phyloP scores from a whole-genome alignment of 2,329 filamentous ascomycete genomes.

The Clarireedia sp. region DNA sequence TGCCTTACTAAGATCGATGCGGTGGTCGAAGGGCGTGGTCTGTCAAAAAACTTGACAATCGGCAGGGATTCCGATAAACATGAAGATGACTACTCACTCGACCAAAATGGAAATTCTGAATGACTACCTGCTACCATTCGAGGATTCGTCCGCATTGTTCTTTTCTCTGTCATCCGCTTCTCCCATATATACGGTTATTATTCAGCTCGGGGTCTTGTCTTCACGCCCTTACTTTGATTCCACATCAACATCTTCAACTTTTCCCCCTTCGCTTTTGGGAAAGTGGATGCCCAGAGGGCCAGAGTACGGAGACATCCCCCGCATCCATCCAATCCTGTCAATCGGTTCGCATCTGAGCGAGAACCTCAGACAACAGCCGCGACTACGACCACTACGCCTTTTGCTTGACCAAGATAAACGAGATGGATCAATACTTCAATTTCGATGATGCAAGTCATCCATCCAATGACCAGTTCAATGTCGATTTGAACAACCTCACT shows the following conservation, averaged over 20 bases:
- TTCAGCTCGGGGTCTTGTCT: neutral
- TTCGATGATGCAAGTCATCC: slow-evolving; percentile 42
- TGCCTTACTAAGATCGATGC: too few relatives aligned
- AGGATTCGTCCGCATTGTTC: neutral
- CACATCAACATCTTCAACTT: neutral
- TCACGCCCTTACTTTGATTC: slow-evolving; percentile 21
- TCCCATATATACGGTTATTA: slow-evolving; percentile 2
- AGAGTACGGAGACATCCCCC: neutral
- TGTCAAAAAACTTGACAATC: too few relatives aligned
- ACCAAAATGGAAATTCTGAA: too few relatives aligned
- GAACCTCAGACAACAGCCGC: neutral
- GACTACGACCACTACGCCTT: slow-evolving; percentile 19
- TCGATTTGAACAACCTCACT: slow-evolving; percentile 2
- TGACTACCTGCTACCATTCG: too few relatives aligned
- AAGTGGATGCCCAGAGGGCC: neutral
- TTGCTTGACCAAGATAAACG: slow-evolving; percentile 35
- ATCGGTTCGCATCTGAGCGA: neutral
- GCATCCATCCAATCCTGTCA: neutral
- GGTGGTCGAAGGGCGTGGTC: too few relatives aligned
- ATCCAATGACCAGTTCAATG: slow-evolving; percentile 1
- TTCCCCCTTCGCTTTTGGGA: neutral
- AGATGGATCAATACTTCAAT: slow-evolving; percentile 54
- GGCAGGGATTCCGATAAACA: too few relatives aligned
- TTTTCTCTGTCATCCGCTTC: neutral
- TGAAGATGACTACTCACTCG: too few relatives aligned